Conservation (phyloP, 2,329 filamentous ascomycete genomes). For the Alternaria metachromatica region DNA sequence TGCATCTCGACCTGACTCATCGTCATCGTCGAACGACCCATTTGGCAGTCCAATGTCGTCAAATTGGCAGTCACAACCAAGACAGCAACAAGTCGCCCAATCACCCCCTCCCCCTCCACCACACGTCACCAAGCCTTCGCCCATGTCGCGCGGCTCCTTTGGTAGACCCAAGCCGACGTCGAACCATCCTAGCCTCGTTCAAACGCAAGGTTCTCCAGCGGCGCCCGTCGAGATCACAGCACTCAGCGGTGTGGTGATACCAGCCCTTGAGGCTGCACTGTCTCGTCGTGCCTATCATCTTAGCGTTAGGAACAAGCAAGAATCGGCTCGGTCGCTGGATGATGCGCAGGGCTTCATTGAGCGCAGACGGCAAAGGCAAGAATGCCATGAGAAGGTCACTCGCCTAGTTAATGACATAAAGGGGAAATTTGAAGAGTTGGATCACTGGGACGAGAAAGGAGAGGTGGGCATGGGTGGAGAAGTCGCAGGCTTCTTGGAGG, state of each 20-base stretch:
- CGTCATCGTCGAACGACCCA: conserved; percentile 36
- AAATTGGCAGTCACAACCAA: conserved; percentile 18
- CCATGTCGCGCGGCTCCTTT: conserved; percentile 37
- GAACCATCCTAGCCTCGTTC: conserved; percentile 23
- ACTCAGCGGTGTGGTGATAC: conserved; percentile 88
- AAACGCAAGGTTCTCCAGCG: conserved; percentile 60
- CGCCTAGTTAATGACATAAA: conserved; percentile 83
- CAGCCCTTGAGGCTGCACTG: conserved; percentile 88
- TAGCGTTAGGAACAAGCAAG: conserved; percentile 53
- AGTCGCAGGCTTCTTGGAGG: conserved; percentile 87
- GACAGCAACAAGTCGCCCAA: conserved; percentile 5
- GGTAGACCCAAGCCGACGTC: conserved; percentile 36
- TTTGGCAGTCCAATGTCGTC: conserved; percentile 34
- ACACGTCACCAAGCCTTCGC: conserved; percentile 24
- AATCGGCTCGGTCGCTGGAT: conserved; percentile 53
- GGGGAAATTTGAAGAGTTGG: conserved; percentile 86
- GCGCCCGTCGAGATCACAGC: conserved; percentile 78
- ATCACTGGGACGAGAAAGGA: conserved; percentile 82
- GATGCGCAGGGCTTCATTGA: conserved; percentile 62
- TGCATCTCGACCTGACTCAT: conserved; percentile 27
- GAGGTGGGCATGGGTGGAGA: conserved; percentile 94
- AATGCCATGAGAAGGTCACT: conserved; percentile 83
- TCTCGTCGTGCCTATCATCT: conserved; percentile 73
- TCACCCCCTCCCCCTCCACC: conserved; percentile 17
- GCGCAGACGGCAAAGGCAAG: conserved; percentile 47